These are phyloP conservation scores for Sporothrix euskadiensis DNA, from an alignment of 2,329 filamentous ascomycete species.

Conservation along the genomic window DNA sequence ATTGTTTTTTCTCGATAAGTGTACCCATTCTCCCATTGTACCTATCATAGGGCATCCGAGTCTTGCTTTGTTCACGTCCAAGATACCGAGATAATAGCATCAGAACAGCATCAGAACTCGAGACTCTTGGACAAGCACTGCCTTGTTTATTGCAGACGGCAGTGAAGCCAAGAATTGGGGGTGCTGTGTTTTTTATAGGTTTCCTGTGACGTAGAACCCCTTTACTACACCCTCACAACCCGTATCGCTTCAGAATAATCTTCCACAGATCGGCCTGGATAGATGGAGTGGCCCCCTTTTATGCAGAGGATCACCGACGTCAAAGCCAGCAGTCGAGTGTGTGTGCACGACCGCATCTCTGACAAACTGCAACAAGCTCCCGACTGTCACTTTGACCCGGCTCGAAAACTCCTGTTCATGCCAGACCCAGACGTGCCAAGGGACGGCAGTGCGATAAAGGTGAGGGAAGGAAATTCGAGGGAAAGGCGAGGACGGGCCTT, in stretches of 20 bases:
- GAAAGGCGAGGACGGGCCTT: not conserved
- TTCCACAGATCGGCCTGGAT: conserved; percentile 21
- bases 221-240: not conserved
- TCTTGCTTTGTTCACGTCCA: not conserved
- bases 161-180: not conserved
- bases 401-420: conserved; percentile 8
- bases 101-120: not conserved
- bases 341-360: not conserved
- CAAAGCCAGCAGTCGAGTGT: not conserved
- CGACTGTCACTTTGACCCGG: not conserved
- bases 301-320: conserved; percentile 4
- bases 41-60: not conserved
- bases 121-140: not conserved
- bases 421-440: conserved; percentile 3
- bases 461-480: not conserved
- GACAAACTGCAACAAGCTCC: not conserved
- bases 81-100: not conserved
- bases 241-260: conserved; percentile 19
- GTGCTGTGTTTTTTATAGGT: not conserved
- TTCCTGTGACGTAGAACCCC: no score
- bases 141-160: conserved; percentile 3
- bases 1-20: no score
- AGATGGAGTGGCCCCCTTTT: conserved; percentile 13
- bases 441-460: not conserved
- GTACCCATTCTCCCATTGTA: no score